Conservation (phyloP, 2,329 filamentous ascomycete species). For the Fusarium sp. region DNA sequence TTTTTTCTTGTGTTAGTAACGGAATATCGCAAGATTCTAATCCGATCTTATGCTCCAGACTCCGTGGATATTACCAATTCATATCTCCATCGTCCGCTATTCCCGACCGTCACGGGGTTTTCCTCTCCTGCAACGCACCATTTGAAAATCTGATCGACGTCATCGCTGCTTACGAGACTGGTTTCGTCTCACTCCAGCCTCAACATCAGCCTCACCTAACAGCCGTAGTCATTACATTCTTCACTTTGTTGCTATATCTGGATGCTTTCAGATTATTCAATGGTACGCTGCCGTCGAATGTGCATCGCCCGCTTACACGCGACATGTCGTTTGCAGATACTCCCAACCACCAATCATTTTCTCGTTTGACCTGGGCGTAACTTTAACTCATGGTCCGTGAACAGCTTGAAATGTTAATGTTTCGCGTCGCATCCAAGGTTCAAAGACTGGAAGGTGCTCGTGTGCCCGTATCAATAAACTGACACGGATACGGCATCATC, state of each 20-base stretch:
- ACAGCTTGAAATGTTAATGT: slow-evolving; percentile 12
- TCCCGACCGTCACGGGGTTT: slow-evolving; percentile 21
- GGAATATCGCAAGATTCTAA: slow-evolving; percentile 17
- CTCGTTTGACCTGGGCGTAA: neutral
- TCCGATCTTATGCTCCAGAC: neutral
- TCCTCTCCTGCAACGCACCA: neutral
- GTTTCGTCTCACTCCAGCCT: slow-evolving; percentile 30
- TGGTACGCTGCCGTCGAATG: neutral
- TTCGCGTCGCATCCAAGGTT: slow-evolving; percentile 10
- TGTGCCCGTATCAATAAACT: slow-evolving; percentile 20
- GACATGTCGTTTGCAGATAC: slow-evolving; percentile 17
- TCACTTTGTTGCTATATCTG: slow-evolving; percentile 20
- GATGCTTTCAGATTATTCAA: neutral
- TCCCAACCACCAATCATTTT: slow-evolving; percentile 3
- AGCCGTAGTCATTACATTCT: neutral
- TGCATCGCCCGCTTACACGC: slow-evolving; percentile 22
- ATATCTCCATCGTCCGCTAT: slow-evolving; percentile 4
- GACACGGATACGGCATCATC: neutral
- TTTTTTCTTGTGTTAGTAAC: neutral
- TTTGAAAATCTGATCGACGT: slow-evolving; percentile 20
- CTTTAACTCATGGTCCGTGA: slow-evolving; percentile 24
- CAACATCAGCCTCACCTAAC: slow-evolving; percentile 18
- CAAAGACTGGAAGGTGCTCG: slow-evolving; percentile 31
- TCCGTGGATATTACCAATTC: slow-evolving; percentile 22
- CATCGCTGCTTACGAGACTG: slow-evolving; percentile 30